phyloP scores from a whole-genome alignment of 2,329 filamentous ascomycete genomes.

The Ciborinia camelliae region DNA sequence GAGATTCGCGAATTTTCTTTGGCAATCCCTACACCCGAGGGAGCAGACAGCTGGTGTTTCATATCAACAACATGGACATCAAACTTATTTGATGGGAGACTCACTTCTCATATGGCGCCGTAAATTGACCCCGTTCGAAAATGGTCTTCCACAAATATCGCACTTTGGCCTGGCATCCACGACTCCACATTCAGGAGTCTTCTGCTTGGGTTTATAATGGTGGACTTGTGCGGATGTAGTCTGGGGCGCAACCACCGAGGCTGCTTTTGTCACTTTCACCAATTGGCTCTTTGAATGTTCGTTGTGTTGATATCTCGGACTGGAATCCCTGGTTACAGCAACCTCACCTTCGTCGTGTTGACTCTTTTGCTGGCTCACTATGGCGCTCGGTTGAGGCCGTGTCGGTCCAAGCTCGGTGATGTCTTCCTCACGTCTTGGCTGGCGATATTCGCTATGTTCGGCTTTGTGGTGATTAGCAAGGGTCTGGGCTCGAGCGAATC shows the following conservation, averaged over 20 bases:
- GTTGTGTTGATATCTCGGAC: not conserved
- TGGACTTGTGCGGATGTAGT: not conserved
- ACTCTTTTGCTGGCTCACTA: not conserved
- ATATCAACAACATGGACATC: not conserved
- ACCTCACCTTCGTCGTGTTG: no score
- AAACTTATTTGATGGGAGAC: no score
- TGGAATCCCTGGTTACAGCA: not conserved
- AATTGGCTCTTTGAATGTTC: not conserved
- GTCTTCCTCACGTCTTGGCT: not conserved
- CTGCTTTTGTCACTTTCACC: not conserved
- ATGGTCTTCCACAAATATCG: not conserved
- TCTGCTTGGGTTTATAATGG: not conserved
- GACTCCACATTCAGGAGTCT: not conserved
- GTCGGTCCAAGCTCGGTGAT: not conserved
- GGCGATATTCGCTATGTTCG: constrained; percentile 2
- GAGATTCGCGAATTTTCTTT: not conserved
- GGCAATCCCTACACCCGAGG: not conserved
- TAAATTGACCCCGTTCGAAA: not conserved
- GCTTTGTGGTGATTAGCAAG: not conserved
- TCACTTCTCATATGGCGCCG: not conserved
- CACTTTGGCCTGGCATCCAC: not conserved
- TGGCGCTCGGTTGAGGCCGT: not conserved
- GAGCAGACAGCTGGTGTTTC: not conserved
- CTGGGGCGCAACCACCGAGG: not conserved
- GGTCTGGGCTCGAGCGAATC: not conserved